Percentiles rank a stretch among this genome's conserved stretches.
Evolutionary conservation across 768 basidiomycete genomes (phyloP).

Genomic region (Sarcomyxa edulis): DNA sequence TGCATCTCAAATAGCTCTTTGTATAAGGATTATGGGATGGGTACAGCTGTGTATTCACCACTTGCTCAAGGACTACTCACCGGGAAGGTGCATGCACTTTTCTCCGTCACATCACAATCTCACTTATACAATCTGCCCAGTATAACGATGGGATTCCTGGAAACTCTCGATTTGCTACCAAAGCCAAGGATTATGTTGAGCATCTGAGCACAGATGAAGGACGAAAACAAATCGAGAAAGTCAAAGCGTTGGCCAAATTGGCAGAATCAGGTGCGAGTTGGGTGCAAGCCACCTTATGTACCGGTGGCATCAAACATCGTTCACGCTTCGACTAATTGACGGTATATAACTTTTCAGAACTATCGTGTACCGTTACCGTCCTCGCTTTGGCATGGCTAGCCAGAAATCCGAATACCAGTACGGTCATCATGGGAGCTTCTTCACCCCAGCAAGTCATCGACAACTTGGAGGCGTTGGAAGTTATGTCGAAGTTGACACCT

Average conservation of each 20-base stretch:
- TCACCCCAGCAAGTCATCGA: constrained; percentile 58
- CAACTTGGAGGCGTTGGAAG: constrained; percentile 66
- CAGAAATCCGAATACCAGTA: constrained; percentile 58
- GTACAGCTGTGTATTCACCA: constrained; percentile 71
- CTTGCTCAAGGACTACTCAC: constrained; percentile 74
- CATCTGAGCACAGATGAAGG: constrained; percentile 53
- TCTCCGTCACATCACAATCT: background rate
- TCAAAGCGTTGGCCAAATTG: constrained; percentile 58
- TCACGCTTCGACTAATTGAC: background rate
- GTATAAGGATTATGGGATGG: constrained; percentile 62
- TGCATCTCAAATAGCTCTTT: too few species aligned
- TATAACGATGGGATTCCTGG: constrained; percentile 75
- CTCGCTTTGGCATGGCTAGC: constrained; percentile 78
- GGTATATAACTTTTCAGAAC: constrained; percentile 28
- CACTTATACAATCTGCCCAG: too few species aligned
- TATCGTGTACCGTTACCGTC: constrained; percentile 52
- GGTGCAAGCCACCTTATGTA: too few species aligned
- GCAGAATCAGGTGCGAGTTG: too few species aligned
- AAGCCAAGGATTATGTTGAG: constrained; percentile 46
- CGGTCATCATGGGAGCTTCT: constrained; percentile 64
- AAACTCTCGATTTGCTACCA: constrained; percentile 67
- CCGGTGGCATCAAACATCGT: too few species aligned
- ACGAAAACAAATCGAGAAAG: constrained; percentile 62
- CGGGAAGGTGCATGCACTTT: constrained; percentile 50
- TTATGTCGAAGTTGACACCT: constrained; percentile 67